Evolutionary conservation across 2,329 filamentous ascomycete species (phyloP).

Genomic region (Harringtonia aguacate): DNA sequence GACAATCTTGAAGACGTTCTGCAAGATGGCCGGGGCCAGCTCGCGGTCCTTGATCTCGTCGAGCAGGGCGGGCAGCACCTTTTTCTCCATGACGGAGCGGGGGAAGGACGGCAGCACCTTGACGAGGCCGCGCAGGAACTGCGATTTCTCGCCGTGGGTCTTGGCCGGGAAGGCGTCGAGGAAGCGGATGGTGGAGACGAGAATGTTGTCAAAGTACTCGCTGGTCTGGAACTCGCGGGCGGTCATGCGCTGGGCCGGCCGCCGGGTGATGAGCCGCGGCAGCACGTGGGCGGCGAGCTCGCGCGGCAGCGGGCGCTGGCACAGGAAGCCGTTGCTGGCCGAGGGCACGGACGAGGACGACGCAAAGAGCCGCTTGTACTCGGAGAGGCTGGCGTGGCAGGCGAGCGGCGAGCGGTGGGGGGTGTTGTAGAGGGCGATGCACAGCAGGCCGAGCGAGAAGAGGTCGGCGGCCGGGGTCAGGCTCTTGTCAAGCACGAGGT

Average conservation of each 20-base stretch:
- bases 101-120: constrained; percentile 88
- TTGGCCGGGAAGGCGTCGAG: constrained; percentile 86
- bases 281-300: constrained; percentile 68
- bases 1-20: constrained; percentile 88
- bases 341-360: constrained; percentile 71
- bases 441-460: constrained; percentile 84
- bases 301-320: constrained; percentile 65
- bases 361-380: constrained; percentile 76
- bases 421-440: constrained; percentile 87
- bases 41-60: constrained; percentile 93
- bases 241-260: constrained; percentile 77
- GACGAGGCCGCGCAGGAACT: constrained; percentile 81
- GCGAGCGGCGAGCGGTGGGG: constrained; percentile 83
- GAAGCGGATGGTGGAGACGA: constrained; percentile 94
- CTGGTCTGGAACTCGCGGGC: constrained; percentile 90
- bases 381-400: constrained; percentile 65
- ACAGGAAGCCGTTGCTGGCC: constrained; percentile 73
- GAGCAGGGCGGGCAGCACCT: constrained; percentile 76
- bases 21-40: constrained; percentile 71
- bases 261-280: constrained; percentile 74
- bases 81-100: constrained; percentile 87
- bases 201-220: constrained; percentile 91
- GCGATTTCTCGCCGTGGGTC: constrained; percentile 78
- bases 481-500: constrained; percentile 87
- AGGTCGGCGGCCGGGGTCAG: constrained; percentile 78